These are phyloP conservation scores for Hippophae tibetana DNA, from an alignment of 306 rosid species.

Conservation along the genomic window DNA sequence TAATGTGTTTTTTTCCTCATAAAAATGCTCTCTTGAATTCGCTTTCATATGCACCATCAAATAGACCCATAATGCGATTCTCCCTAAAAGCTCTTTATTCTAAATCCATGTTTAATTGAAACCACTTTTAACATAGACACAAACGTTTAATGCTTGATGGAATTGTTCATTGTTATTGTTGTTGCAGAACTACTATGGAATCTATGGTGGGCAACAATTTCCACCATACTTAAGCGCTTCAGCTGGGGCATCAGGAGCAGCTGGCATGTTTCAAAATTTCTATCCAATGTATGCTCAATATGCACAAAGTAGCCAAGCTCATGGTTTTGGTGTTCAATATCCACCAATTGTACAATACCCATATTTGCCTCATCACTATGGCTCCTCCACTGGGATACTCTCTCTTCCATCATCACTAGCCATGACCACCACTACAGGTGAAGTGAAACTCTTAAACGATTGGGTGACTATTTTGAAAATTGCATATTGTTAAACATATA, in stretches of 20 bases:
- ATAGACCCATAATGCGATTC: too few relatives aligned
- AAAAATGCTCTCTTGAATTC: too few relatives aligned
- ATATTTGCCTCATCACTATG: slow-evolving; percentile 54
- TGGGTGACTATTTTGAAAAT: not conserved
- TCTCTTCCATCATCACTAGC: slow-evolving; percentile 55
- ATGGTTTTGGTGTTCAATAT: slow-evolving; percentile 58
- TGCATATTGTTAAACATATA: not conserved
- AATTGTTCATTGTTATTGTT: not conserved
- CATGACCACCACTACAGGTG: slow-evolving; percentile 44
- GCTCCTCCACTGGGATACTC: slow-evolving; percentile 43
- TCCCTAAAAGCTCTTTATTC: too few relatives aligned
- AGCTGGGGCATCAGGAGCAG: slow-evolving; percentile 45
- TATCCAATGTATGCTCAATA: slow-evolving; percentile 74
- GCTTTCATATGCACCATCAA: too few relatives aligned
- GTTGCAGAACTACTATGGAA: slow-evolving; percentile 56
- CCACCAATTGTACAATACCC: slow-evolving; percentile 68
- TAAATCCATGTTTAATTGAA: too few relatives aligned
- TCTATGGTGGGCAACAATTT: slow-evolving; percentile 79
- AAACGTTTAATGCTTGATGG: not conserved
- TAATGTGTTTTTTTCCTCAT: too few relatives aligned
- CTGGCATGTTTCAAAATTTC: slow-evolving; percentile 46
- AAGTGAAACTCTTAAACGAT: not conserved
- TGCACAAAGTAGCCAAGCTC: slow-evolving; percentile 47
- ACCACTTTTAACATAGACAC: too few relatives aligned
- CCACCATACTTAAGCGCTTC: slow-evolving; percentile 50